A percentile compares a stretch with the other conserved stretches of the same genome.
These are phyloP conservation scores for Beauveria sp. DNA, from an alignment of 2,329 filamentous ascomycete genomes.

Conservation along the genomic window DNA sequence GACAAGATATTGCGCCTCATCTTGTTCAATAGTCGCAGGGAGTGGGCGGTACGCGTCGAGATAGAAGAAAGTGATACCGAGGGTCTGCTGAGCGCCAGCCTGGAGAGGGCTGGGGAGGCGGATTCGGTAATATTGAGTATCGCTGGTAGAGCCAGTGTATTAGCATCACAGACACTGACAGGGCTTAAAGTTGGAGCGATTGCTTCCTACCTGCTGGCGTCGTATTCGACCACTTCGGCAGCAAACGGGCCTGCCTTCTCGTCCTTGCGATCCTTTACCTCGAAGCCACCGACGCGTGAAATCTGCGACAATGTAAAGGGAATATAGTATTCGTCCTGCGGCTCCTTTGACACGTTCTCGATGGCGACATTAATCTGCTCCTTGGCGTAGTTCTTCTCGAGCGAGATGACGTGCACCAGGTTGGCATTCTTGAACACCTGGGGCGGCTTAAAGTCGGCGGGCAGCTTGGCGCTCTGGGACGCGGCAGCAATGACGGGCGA, in stretches of 20 bases:
- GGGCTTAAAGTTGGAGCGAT: constrained; percentile 2
- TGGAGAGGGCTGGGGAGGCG: constrained; percentile 68
- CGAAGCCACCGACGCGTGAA: constrained; percentile 71
- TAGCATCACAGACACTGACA: constrained; percentile 7
- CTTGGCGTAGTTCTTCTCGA: constrained; percentile 87
- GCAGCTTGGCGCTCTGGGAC: constrained; percentile 45
- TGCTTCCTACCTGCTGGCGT: constrained; percentile 46
- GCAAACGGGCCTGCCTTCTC: constrained; percentile 57
- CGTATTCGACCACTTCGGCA: constrained; percentile 60
- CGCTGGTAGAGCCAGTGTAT: constrained; percentile 36
- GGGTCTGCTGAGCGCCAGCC: constrained; percentile 70
- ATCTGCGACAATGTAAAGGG: constrained; percentile 75
- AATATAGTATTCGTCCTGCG: constrained; percentile 86
- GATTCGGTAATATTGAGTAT: constrained; percentile 77
- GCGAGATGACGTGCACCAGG: constrained; percentile 78
- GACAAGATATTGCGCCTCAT: constrained; percentile 76
- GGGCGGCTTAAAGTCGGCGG: constrained; percentile 69
- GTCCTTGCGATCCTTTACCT: constrained; percentile 90
- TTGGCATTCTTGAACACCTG: constrained; percentile 93
- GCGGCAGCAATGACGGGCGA: constrained; percentile 35
- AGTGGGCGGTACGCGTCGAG: constrained; percentile 74
- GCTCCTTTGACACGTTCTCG: constrained; percentile 71
- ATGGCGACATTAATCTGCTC: constrained; percentile 92
- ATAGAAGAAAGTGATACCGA: constrained; percentile 78
- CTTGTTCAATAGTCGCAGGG: constrained; percentile 74